A percentile compares a stretch with the other conserved stretches of the same genome.
phyloP scores from a whole-genome alignment of 2,329 filamentous ascomycete genomes.

The Colletotrichum noveboracense region DNA sequence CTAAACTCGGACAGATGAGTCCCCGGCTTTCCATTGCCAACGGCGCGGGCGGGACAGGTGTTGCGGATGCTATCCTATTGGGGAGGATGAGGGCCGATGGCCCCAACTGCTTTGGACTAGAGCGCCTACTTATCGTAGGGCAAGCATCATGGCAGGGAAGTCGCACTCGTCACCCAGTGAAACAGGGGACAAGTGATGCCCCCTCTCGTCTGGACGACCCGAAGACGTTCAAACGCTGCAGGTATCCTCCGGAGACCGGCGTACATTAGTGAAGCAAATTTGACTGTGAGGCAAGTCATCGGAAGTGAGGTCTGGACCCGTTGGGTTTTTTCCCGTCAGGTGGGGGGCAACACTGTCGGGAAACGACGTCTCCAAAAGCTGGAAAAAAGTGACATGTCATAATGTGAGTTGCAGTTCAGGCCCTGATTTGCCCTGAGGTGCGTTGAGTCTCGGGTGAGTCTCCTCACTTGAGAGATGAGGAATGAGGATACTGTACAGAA shows the following conservation, averaged over 20 bases:
- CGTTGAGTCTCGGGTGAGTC: not conserved
- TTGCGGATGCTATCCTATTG: not conserved
- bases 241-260: not conserved
- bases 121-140: not conserved
- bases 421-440: not conserved
- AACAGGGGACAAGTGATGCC: slow-evolving; percentile 6
- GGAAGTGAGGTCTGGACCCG: not conserved
- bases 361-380: not conserved
- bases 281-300: not conserved
- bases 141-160: not conserved
- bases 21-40: not conserved
- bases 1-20: not conserved
- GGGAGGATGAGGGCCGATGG: not conserved
- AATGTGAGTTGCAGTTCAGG: not conserved
- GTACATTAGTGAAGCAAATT: not conserved
- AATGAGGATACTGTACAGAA: not conserved
- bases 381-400: not conserved
- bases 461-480: not conserved
- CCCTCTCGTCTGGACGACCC: not conserved
- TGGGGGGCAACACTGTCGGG: not conserved
- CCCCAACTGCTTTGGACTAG: not conserved
- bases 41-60: not conserved
- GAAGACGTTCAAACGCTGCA: not conserved
- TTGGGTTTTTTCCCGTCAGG: not conserved
- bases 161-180: not conserved